phyloP scores from a whole-genome alignment of 345 rosid genomes.

The Hypericum perforatum region DNA sequence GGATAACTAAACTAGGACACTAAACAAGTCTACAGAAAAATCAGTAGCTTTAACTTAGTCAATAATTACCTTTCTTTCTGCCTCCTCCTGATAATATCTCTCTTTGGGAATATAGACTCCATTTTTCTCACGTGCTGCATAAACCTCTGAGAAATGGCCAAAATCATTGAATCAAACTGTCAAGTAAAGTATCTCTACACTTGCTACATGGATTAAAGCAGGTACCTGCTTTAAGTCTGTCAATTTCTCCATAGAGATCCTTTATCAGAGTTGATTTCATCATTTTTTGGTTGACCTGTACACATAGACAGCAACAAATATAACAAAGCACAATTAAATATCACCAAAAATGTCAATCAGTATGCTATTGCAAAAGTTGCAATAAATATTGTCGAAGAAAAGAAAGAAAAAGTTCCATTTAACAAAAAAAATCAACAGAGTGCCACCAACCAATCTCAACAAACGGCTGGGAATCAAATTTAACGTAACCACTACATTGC shows the following conservation, averaged over 20 bases:
- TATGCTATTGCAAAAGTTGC: no score
- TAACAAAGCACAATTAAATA: no score
- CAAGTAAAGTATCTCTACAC: not conserved
- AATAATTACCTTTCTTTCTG: conserved; percentile 69
- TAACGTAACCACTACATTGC: no score
- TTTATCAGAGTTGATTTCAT: conserved; percentile 98
- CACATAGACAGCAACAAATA: not conserved
- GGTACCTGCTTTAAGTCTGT: conserved; percentile 86
- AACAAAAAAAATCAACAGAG: no score
- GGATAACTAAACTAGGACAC: no score
- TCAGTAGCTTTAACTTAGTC: no score
- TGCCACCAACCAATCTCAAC: no score
- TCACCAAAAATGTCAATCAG: no score
- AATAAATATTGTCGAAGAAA: no score
- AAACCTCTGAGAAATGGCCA: conserved; percentile 56
- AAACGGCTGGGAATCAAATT: no score
- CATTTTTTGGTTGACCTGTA: conserved; percentile 96
- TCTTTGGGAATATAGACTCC: conserved; percentile 97
- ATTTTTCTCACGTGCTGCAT: conserved; percentile 95
- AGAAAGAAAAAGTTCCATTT: no score
- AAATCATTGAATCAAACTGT: not conserved
- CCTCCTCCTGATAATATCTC: conserved; percentile 90
- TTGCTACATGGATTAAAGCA: not conserved
- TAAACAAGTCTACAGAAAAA: no score
- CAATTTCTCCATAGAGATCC: conserved; percentile 99